Conservation (phyloP, 192 early-diverging fungal genomes). For the Gryganskiella cystojenkinii region DNA sequence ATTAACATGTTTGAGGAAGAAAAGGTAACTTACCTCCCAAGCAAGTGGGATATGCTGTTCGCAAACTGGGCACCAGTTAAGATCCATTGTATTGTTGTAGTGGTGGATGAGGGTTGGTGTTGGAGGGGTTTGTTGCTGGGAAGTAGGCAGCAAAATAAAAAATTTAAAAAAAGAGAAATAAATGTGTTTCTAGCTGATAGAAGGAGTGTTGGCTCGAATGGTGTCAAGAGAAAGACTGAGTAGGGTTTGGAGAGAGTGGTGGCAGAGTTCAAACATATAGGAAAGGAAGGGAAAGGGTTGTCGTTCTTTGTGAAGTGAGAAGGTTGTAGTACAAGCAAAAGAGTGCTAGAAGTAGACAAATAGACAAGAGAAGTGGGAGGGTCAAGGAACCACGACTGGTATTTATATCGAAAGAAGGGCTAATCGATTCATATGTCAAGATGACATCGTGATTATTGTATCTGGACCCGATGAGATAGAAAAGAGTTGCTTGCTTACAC, state of each 20-base stretch:
- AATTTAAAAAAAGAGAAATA: constrained; percentile 9
- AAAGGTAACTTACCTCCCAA: constrained; percentile 56
- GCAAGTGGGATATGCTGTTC: constrained; percentile 54
- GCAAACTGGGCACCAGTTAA: constrained; percentile 56
- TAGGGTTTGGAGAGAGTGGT: neutral
- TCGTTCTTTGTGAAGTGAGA: no score
- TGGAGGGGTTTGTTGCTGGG: neutral
- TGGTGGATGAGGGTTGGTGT: neutral
- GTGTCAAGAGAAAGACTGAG: constrained; percentile 9
- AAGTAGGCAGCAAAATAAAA: neutral
- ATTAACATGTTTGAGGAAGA: neutral
- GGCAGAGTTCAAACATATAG: no score
- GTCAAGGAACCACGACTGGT: neutral
- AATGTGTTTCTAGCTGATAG: constrained; percentile 17
- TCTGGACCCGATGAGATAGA: no score
- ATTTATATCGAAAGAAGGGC: neutral
- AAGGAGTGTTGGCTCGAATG: neutral
- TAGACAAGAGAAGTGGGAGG: no score
- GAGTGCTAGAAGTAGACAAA: neutral
- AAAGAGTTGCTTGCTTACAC: no score
- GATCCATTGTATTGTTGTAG: constrained; percentile 30
- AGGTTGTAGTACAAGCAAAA: neutral
- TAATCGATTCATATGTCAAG: no score
- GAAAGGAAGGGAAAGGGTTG: neutral
- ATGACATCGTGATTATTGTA: no score